phyloP scores from a whole-genome alignment of 225 moss, liverwort and hornwort species.

The Rhytidiadelphus loreus region DNA sequence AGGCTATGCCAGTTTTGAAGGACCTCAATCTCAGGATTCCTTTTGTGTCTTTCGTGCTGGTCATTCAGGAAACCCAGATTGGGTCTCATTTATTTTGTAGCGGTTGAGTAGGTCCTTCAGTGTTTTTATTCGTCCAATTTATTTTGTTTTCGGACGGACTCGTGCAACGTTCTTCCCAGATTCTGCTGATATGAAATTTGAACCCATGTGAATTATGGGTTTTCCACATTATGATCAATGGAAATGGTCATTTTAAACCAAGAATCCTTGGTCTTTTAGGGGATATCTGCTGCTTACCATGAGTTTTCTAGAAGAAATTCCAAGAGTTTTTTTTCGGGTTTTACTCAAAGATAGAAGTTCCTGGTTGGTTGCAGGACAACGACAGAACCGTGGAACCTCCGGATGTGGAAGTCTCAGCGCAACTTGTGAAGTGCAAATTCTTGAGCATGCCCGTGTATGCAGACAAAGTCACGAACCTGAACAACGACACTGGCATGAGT shows the following conservation, averaged over 20 bases:
- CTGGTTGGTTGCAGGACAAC: slow-evolving; percentile 18
- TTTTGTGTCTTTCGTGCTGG: background rate
- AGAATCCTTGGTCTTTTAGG: background rate
- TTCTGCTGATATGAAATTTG: background rate
- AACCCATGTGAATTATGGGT: background rate
- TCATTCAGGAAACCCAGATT: background rate
- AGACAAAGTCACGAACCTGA: slow-evolving; percentile 31
- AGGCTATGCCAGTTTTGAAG: background rate
- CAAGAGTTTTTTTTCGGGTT: background rate
- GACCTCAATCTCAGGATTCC: background rate
- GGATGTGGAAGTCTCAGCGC: slow-evolving; percentile 49
- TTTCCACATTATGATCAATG: background rate
- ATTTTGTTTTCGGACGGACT: background rate
- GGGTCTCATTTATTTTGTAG: background rate
- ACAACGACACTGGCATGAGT: background rate
- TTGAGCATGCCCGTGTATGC: slow-evolving; percentile 22
- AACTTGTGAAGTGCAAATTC: slow-evolving; percentile 47
- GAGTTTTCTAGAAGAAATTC: background rate
- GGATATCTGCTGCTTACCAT: background rate
- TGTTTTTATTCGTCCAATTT: background rate
- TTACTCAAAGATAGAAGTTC: background rate
- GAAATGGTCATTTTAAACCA: background rate
- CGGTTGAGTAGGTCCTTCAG: background rate
- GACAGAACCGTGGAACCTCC: slow-evolving; percentile 4
- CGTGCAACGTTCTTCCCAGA: background rate